Conservation (phyloP, 2,329 filamentous ascomycete species). For the Aspergillus quadrilineatus region DNA sequence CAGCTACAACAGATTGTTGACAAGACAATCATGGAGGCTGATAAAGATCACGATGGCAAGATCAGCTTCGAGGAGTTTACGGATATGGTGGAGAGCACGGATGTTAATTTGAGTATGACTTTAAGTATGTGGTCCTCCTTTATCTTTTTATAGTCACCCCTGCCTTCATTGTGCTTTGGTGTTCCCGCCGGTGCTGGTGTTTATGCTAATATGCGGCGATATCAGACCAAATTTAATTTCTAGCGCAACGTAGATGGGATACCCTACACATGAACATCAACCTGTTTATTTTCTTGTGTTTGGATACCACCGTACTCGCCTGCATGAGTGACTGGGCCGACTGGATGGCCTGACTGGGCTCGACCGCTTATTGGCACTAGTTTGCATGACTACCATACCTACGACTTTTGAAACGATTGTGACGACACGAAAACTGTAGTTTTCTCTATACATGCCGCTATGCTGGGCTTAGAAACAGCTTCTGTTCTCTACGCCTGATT, state of each 20-base stretch:
- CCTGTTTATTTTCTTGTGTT: neutral
- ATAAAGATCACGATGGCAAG: constrained; percentile 92
- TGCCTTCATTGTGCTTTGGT: neutral
- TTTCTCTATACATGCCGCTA: neutral
- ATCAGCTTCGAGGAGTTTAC: constrained; percentile 99
- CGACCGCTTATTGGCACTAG: neutral
- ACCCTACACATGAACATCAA: neutral
- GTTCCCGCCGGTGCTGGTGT: neutral
- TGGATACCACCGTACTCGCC: neutral
- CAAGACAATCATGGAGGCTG: constrained; percentile 99
- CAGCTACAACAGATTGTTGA: constrained; percentile 98
- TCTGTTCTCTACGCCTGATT: neutral
- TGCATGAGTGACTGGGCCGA: neutral
- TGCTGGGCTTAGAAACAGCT: neutral
- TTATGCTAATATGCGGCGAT: neutral
- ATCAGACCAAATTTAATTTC: neutral
- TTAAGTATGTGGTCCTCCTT: constrained; percentile 50
- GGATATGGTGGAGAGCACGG: constrained; percentile 96
- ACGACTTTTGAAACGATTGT: neutral
- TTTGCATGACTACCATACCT: constrained; percentile 1
- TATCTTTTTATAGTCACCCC: neutral
- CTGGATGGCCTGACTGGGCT: neutral
- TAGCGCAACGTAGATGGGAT: neutral
- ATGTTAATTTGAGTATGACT: constrained; percentile 68
- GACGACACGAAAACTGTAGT: constrained; percentile 1